Conservation (phyloP, 305 asterid genomes). For the Fraxinus sp. region DNA sequence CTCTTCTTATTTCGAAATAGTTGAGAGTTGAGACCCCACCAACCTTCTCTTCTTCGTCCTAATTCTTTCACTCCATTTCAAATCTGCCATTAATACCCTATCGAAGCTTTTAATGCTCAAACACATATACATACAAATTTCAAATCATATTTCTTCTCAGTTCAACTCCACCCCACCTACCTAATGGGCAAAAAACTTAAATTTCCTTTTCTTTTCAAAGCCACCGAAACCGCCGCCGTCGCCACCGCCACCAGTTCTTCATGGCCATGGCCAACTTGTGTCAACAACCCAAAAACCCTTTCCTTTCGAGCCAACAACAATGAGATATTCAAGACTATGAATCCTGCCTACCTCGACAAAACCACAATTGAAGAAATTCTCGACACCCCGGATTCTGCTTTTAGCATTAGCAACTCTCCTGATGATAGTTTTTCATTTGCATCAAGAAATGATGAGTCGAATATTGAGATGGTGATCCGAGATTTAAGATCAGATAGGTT, state of each 20-base stretch:
- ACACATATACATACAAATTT: background rate
- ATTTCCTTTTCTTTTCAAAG: conserved; percentile 40
- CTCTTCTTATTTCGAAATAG: background rate
- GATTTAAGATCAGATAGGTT: conserved; percentile 62
- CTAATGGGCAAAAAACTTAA: conserved; percentile 34
- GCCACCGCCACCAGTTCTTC: conserved; percentile 31
- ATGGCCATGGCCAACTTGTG: conserved; percentile 68
- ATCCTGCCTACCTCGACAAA: conserved; percentile 26
- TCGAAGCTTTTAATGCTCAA: conserved; percentile 9
- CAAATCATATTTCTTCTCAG: conserved; percentile 14
- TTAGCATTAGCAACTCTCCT: conserved; percentile 17
- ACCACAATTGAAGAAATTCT: conserved; percentile 9
- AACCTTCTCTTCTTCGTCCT: background rate
- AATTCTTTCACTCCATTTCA: background rate
- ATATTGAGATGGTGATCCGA: conserved; percentile 34
- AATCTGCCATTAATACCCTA: background rate
- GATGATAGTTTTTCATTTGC: conserved; percentile 24
- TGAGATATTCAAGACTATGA: conserved; percentile 29
- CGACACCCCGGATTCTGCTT: conserved; percentile 26
- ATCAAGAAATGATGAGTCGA: conserved; percentile 22
- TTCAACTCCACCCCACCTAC: background rate
- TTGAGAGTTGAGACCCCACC: background rate
- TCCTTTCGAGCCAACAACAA: conserved; percentile 38
- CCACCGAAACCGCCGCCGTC: conserved; percentile 22
- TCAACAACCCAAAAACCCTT: conserved; percentile 51